Evolutionary conservation across 2,329 filamentous ascomycete species (phyloP), one percentile per base, ranked within the genome.

Genomic region (Canariomyces notabilis): DNA sequence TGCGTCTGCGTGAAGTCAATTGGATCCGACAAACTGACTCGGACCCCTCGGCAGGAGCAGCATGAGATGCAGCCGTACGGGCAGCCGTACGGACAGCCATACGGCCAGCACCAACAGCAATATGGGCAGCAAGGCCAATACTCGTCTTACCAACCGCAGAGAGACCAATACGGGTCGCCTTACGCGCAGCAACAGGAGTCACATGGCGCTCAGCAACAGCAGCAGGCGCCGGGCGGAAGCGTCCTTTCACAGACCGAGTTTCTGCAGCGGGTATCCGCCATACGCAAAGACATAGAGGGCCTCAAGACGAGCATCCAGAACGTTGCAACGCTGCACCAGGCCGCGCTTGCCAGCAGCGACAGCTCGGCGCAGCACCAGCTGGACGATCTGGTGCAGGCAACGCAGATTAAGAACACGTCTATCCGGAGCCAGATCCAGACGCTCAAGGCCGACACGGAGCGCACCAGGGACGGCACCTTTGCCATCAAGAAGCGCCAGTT

Each of bases 391-490:
- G 77, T 88, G 46, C 72, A 81, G 37, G 74, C 87, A 57, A 89
- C 85, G 5, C 83, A 87, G 64, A 70, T 82, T 54, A 77, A 83
- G 59, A 89, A 87, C 68, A 82, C 78, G n/a, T 73, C 77, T 54
- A 87, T 91, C 72, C 83, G 85, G 62, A 82, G 87, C 61, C 81
- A 87, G 67, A 86, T 91, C 71, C 87, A 86, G 66, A 78, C 77
- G 56, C 74, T 91, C 44, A 85, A 89, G 68, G 72, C 70, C 50
- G 87, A 91, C 64, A 77, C 82, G 37, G 71, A 75, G 62, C 79
- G 80, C 63, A 85, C 83, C 16, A 66, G 69, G 26, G 77, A 80
- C 63, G 69, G 71, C 44, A 74, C 73, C 53, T 83, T 82, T 64
- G 71, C 68, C 50, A 75, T 83, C 56, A 91, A 91, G 73, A 74